Conservation (phyloP, 805 yeast genomes). For the Candida chauliodis region DNA sequence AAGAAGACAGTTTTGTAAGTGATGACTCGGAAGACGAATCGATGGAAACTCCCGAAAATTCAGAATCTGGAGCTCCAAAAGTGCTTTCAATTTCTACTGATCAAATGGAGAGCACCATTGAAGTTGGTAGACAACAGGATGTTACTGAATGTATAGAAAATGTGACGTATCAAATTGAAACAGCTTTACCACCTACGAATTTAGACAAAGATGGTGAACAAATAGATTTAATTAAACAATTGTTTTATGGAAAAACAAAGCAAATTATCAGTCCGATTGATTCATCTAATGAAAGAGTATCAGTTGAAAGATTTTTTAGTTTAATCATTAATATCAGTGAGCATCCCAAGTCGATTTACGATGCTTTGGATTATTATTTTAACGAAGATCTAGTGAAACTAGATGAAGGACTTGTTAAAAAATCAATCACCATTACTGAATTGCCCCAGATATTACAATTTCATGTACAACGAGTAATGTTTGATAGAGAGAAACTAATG, state of each 20-base stretch:
- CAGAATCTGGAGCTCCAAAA: slow-evolving; percentile 11
- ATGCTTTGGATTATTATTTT: slow-evolving; percentile 83
- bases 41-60: slow-evolving; percentile 1
- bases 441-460: slow-evolving; percentile 83
- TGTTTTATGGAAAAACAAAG: slow-evolving; percentile 83
- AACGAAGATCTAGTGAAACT: slow-evolving; percentile 66
- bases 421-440: slow-evolving; percentile 66
- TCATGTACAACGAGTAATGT: slow-evolving; percentile 92
- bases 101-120: slow-evolving; percentile 70
- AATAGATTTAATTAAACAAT: slow-evolving; percentile 68
- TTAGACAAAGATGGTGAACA: slow-evolving; percentile 75
- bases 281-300: slow-evolving; percentile 28
- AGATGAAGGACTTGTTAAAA: slow-evolving; percentile 69
- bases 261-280: slow-evolving; percentile 63
- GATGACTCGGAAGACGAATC: slow-evolving; percentile 7
- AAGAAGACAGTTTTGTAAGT: too few species aligned
- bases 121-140: slow-evolving; percentile 91
- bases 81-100: slow-evolving; percentile 46
- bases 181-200: slow-evolving; percentile 68
- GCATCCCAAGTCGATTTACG: slow-evolving; percentile 85
- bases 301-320: slow-evolving; percentile 72
- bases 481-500: slow-evolving; percentile 66
- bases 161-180: slow-evolving; percentile 85
- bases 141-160: slow-evolving; percentile 97
- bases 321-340: slow-evolving; percentile 82